These are phyloP conservation scores for Sequoia sempervirens DNA, from an alignment of 75 land plant species.

Conservation along the genomic window DNA sequence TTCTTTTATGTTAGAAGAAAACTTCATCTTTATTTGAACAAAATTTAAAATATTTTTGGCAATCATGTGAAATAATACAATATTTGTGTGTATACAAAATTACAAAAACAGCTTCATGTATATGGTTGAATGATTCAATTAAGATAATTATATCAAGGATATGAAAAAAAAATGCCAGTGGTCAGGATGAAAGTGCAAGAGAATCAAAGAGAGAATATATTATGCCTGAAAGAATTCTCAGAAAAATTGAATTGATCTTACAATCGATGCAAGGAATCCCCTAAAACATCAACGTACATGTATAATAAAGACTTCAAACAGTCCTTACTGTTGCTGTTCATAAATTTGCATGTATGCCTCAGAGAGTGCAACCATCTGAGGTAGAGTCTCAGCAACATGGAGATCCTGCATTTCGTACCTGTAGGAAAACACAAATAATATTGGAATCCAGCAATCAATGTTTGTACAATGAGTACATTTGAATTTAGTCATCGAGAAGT, in stretches of 20 bases:
- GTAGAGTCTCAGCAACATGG: conserved; percentile 89
- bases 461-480: not conserved
- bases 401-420: conserved; percentile 99
- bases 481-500: not conserved
- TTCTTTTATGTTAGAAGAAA: too few species aligned
- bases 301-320: not conserved
- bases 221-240: not conserved
- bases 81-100: not conserved
- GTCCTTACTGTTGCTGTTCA: conserved; percentile 61
- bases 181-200: not conserved
- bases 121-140: not conserved
- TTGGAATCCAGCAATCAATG: not conserved
- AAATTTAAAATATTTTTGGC: not conserved
- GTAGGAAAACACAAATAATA: conserved; percentile 9
- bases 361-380: conserved; percentile 97
- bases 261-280: not conserved
- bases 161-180: not conserved
- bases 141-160: not conserved
- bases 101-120: not conserved
- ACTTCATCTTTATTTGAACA: too few species aligned
- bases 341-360: conserved; percentile 98
- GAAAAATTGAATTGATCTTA: not conserved
- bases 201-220: not conserved
- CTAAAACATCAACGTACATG: not conserved
- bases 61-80: not conserved